Conservation (phyloP, 2,329 filamentous ascomycete genomes). For the Colletotrichum gigasporum region DNA sequence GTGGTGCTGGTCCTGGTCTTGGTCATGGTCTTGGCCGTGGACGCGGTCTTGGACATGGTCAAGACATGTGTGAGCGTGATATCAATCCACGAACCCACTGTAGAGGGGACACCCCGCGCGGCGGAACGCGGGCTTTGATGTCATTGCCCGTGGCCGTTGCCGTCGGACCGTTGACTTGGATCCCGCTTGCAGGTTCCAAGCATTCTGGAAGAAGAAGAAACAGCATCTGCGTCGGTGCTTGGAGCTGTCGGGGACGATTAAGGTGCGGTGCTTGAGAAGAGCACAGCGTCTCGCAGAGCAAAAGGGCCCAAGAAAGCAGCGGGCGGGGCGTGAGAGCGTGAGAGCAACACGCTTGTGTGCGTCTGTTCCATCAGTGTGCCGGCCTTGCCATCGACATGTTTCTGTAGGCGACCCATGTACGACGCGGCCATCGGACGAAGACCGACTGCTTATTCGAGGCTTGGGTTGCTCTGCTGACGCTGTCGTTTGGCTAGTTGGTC, state of each 20-base stretch:
- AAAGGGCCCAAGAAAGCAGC: constrained; percentile 9
- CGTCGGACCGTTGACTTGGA: constrained; percentile 15
- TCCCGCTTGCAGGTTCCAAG: constrained; percentile 11
- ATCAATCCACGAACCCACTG: neutral
- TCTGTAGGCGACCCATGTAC: constrained; percentile 4
- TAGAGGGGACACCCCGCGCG: neutral
- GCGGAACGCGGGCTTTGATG: neutral
- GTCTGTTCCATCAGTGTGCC: constrained; percentile 15
- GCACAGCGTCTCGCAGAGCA: neutral
- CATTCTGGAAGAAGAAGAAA: constrained; percentile 25
- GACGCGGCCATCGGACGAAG: constrained; percentile 17
- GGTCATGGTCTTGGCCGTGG: neutral
- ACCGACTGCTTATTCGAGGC: neutral
- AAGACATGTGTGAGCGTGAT: neutral
- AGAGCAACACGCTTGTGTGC: neutral
- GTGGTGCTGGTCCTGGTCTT: neutral
- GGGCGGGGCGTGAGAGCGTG: neutral
- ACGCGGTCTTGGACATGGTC: neutral
- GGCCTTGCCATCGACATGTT: neutral
- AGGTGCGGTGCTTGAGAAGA: constrained; percentile 10
- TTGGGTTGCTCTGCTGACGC: neutral
- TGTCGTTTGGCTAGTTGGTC: constrained; percentile 1
- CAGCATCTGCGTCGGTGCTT: constrained; percentile 3
- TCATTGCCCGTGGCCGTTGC: neutral
- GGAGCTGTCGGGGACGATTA: neutral